Evolutionary conservation across 257 asterid species (phyloP).

Genomic region (Solanum acaule): DNA sequence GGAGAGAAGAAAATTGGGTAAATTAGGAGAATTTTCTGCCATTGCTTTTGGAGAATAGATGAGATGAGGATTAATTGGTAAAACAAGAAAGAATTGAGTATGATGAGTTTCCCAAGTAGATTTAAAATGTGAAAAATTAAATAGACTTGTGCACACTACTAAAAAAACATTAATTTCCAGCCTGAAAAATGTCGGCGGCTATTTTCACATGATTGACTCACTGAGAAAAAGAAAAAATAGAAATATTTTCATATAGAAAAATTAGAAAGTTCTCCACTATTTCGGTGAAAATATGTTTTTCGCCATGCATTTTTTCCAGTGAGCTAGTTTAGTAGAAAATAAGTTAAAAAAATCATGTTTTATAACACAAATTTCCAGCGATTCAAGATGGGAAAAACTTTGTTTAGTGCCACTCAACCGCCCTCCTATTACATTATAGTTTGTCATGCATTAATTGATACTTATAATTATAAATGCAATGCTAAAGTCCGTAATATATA

Average conservation of each 20-base stretch:
- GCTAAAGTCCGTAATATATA: neutral
- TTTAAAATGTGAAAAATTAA: neutral
- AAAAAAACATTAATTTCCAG: neutral
- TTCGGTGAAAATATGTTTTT: too few relatives aligned
- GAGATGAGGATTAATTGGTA: neutral
- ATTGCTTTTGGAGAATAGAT: neutral
- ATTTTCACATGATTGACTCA: neutral
- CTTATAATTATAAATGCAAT: neutral
- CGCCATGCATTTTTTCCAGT: too few relatives aligned
- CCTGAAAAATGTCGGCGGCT: neutral
- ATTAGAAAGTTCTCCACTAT: neutral
- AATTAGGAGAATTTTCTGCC: neutral
- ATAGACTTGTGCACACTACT: neutral
- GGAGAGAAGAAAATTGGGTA: conserved; percentile 10
- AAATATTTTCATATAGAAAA: too few relatives aligned
- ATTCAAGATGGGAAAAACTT: too few relatives aligned
- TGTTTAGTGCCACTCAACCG: neutral
- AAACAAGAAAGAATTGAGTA: neutral
- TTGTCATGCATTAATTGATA: neutral
- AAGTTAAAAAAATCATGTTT: too few relatives aligned
- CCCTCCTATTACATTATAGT: neutral
- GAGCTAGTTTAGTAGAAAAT: too few relatives aligned
- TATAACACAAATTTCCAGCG: too few relatives aligned
- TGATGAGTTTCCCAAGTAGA: neutral
- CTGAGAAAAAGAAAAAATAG: too few relatives aligned